Conservation (phyloP, 2,329 filamentous ascomycete species). For the Raffaelea albimanens region DNA sequence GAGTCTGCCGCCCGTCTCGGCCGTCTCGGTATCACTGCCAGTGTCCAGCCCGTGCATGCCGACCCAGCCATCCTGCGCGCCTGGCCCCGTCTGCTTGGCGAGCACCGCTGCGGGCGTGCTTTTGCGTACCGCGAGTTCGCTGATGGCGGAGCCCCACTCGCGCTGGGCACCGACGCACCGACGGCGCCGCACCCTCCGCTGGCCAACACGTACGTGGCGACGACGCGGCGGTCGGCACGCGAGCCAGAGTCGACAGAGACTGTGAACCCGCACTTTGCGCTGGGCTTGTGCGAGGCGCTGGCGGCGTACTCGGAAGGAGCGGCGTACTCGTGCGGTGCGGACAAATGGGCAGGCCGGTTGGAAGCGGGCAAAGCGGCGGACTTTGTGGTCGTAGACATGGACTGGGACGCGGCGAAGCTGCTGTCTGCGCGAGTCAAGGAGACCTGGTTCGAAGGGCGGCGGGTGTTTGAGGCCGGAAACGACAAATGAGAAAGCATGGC, state of each 20-base stretch:
- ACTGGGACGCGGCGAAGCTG: constrained; percentile 36
- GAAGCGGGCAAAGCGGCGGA: constrained; percentile 45
- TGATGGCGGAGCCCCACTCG: constrained; percentile 42
- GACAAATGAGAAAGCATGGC: no score
- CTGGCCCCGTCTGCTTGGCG: constrained; percentile 49
- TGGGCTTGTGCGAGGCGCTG: constrained; percentile 44
- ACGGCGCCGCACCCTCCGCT: constrained; percentile 47
- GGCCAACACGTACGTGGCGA: constrained; percentile 49
- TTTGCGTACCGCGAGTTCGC: constrained; percentile 56
- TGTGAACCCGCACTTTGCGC: constrained; percentile 42
- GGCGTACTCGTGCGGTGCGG: constrained; percentile 50
- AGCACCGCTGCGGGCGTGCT: constrained; percentile 42
- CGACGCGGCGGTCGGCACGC: constrained; percentile 44
- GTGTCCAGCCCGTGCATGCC: constrained; percentile 47
- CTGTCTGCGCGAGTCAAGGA: constrained; percentile 34
- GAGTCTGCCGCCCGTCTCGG: constrained; percentile 48
- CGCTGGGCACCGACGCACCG: constrained; percentile 50
- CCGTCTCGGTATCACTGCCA: constrained; percentile 48
- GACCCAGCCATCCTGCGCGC: constrained; percentile 52
- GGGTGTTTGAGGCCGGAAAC: constrained; percentile 26
- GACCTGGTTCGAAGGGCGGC: constrained; percentile 43
- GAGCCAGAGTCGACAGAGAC: constrained; percentile 30
- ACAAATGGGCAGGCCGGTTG: constrained; percentile 42
- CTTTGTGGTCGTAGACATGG: constrained; percentile 44
- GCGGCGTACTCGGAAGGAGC: constrained; percentile 44